A percentile compares a stretch with the other conserved stretches of the same genome.
Conservation (phyloP, 441 rosid genomes). For the Gossypium gossypioides region DNA sequence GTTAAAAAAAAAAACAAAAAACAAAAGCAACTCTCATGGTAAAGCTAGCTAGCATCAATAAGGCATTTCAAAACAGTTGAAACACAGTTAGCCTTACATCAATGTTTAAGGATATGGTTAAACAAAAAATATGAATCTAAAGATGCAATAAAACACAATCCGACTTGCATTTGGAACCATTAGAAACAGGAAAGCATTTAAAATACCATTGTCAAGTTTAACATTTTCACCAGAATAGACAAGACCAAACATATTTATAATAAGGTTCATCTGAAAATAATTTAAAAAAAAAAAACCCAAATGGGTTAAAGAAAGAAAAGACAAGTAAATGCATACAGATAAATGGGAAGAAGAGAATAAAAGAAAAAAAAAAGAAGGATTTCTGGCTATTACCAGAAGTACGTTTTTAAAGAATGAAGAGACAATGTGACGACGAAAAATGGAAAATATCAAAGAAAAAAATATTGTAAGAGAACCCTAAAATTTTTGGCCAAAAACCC, state of each 20-base stretch:
- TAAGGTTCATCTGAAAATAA: neutral
- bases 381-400: neutral
- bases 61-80: neutral
- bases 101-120: neutral
- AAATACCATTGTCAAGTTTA: neutral
- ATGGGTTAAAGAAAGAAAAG: neutral
- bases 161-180: neutral
- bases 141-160: neutral
- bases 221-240: neutral
- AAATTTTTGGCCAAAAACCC: neutral
- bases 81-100: neutral
- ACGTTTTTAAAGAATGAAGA: neutral
- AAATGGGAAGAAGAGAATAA: neutral
- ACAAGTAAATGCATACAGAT: neutral
- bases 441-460: neutral
- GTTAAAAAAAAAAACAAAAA: neutral
- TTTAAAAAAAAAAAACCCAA: neutral
- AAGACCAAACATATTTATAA: neutral
- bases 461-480: neutral
- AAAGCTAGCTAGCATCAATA: neutral
- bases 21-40: no score
- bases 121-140: neutral
- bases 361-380: neutral
- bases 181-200: neutral
- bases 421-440: conserved; percentile 7